Evolutionary conservation across 768 basidiomycete species (phyloP).

Genomic region (Panaeolus papilionaceus): DNA sequence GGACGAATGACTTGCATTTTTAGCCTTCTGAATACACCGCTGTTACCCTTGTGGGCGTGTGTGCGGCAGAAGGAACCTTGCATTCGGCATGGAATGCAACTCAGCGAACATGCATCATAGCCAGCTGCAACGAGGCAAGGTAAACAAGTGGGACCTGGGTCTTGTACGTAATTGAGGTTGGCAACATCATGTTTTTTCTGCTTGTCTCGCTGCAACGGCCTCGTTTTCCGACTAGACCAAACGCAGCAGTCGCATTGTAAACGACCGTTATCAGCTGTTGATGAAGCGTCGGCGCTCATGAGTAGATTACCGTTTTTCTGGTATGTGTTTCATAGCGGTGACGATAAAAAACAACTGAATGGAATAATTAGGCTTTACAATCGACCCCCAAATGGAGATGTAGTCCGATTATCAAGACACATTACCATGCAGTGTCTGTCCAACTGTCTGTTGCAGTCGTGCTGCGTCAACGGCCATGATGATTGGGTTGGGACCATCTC

Average conservation of each 20-base stretch:
- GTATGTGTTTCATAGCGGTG: not conserved
- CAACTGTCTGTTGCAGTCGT: not conserved
- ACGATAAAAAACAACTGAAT: slow-evolving; percentile 12
- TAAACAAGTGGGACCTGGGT: not conserved
- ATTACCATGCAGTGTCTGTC: slow-evolving; percentile 12
- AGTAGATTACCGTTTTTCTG: not conserved
- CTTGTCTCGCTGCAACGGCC: not conserved
- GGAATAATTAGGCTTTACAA: slow-evolving; percentile 12
- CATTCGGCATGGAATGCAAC: not conserved
- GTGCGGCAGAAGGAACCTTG: not conserved
- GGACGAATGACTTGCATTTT: not conserved
- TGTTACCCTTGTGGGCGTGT: slow-evolving; percentile 2
- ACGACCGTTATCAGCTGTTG: not conserved
- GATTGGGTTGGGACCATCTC: not conserved
- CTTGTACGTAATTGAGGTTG: slow-evolving; percentile 3
- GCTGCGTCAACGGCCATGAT: not conserved
- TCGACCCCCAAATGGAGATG: slow-evolving; percentile 1
- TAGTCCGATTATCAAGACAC: not conserved
- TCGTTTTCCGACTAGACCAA: not conserved
- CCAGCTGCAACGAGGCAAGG: not conserved
- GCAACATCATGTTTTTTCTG: slow-evolving; percentile 8
- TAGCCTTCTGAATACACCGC: not conserved
- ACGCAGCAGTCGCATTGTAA: not conserved
- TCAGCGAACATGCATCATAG: slow-evolving; percentile 5
- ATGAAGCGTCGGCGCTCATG: not conserved